These are phyloP conservation scores for Candida pini DNA, from an alignment of 805 yeast species.

Conservation along the genomic window DNA sequence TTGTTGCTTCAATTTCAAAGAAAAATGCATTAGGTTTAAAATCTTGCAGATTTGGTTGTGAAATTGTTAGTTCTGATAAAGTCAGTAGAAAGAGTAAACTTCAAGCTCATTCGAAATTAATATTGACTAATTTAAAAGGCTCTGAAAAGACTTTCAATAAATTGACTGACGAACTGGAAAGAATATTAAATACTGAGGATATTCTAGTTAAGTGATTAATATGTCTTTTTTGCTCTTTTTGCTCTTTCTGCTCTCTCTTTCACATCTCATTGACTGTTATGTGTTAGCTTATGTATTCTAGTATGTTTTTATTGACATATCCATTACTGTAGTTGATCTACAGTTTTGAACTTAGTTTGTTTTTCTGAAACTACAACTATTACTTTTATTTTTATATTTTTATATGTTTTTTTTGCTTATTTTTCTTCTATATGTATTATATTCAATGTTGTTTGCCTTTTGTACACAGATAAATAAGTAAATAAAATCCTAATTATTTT, in stretches of 20 bases:
- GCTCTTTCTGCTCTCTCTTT: not conserved
- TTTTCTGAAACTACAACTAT: no score
- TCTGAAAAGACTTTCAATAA: conserved; percentile 56
- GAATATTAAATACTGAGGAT: conserved; percentile 59
- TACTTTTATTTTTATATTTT: no score
- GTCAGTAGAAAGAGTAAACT: conserved; percentile 29
- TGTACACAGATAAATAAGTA: no score
- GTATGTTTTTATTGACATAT: no score
- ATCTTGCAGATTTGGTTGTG: conserved; percentile 58
- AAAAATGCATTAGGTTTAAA: conserved; percentile 57
- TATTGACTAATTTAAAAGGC: conserved; percentile 60
- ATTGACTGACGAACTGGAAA: conserved; percentile 56
- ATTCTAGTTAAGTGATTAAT: conserved; percentile 33
- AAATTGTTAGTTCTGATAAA: conserved; percentile 36
- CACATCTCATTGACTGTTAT: no score
- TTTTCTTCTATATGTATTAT: no score
- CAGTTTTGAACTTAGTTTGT: no score
- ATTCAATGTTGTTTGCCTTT: no score
- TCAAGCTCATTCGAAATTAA: conserved; percentile 39
- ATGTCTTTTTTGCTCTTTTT: conserved; percentile 1
- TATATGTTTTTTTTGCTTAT: no score
- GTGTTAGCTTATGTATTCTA: no score
- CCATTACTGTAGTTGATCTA: no score
- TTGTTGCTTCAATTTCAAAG: conserved; percentile 60
- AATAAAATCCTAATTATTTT: no score